phyloP scores from a whole-genome alignment of 2,329 filamentous ascomycete species.

The Diplodia mutila region DNA sequence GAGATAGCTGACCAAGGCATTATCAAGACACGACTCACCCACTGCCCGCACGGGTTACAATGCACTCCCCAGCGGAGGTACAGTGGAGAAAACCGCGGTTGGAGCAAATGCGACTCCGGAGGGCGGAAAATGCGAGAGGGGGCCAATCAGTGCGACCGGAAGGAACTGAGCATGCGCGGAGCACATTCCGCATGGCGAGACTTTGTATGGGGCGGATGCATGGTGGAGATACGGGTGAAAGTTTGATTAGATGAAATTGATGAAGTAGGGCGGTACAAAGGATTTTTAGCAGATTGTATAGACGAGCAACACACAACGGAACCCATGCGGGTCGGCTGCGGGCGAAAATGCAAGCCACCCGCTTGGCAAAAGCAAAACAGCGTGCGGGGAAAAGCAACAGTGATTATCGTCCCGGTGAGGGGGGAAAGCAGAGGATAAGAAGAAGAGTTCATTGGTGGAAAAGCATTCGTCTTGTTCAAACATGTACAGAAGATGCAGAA shows the following conservation, averaged over 20 bases:
- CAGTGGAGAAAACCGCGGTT: neutral
- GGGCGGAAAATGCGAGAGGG: neutral
- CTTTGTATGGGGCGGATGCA: neutral
- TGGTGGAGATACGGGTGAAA: neutral
- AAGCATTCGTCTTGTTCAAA: neutral
- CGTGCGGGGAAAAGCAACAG: neutral
- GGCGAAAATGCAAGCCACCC: neutral
- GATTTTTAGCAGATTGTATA: neutral
- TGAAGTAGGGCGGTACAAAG: constrained; percentile 10
- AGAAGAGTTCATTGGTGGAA: neutral
- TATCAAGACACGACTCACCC: neutral
- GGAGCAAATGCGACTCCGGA: neutral
- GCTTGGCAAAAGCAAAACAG: neutral
- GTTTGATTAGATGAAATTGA: constrained; percentile 4
- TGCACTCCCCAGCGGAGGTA: neutral
- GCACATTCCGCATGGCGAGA: no score
- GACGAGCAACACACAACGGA: neutral
- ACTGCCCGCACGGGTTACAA: no score
- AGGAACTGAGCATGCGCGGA: neutral
- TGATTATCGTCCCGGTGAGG: neutral
- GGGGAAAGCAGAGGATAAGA: neutral
- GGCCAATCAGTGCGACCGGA: neutral
- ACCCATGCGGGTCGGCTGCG: neutral
- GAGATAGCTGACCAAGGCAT: neutral
- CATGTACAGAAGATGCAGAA: neutral